These are phyloP conservation scores for Trifolium repens DNA, from an alignment of 306 rosid genomes.

Conservation along the genomic window DNA sequence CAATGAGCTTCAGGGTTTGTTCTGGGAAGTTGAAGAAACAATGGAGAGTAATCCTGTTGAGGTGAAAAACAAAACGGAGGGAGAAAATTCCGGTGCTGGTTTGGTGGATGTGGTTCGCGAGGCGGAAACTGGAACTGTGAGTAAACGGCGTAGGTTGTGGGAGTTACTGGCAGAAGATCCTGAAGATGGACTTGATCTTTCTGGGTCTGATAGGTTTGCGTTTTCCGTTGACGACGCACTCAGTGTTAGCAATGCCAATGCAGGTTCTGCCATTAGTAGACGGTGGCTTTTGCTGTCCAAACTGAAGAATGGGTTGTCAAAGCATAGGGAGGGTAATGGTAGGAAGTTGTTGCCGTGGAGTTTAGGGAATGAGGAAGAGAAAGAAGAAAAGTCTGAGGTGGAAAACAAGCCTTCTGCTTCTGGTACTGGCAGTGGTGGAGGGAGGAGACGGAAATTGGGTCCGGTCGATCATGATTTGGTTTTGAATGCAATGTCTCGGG, in stretches of 20 bases:
- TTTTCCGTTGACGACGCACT: constrained; percentile 89
- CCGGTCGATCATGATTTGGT: constrained; percentile 78
- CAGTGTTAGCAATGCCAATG: constrained; percentile 76
- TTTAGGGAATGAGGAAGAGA: constrained; percentile 71
- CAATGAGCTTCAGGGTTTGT: constrained; percentile 86
- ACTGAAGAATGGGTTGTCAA: constrained; percentile 77
- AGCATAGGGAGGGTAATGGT: constrained; percentile 75
- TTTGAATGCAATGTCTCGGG: constrained; percentile 77
- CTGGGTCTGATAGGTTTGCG: constrained; percentile 93
- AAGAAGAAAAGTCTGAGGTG: constrained; percentile 63
- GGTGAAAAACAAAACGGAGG: constrained; percentile 27
- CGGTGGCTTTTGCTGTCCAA: constrained; percentile 79
- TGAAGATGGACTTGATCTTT: constrained; percentile 86
- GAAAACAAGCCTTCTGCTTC: constrained; percentile 54
- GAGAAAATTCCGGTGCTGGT: constrained; percentile 38
- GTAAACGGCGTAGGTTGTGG: constrained; percentile 74
- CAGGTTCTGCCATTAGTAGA: constrained; percentile 75
- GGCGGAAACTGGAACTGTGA: constrained; percentile 44
- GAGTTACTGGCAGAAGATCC: constrained; percentile 82
- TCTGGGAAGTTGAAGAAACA: constrained; percentile 66
- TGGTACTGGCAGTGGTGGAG: constrained; percentile 33
- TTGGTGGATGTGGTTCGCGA: constrained; percentile 52
- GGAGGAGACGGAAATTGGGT: constrained; percentile 76
- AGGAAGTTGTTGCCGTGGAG: constrained; percentile 68
- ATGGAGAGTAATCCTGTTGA: constrained; percentile 39